Conservation (phyloP, 2,329 filamentous ascomycete species). For the Aspergillus pseudoglaucus region DNA sequence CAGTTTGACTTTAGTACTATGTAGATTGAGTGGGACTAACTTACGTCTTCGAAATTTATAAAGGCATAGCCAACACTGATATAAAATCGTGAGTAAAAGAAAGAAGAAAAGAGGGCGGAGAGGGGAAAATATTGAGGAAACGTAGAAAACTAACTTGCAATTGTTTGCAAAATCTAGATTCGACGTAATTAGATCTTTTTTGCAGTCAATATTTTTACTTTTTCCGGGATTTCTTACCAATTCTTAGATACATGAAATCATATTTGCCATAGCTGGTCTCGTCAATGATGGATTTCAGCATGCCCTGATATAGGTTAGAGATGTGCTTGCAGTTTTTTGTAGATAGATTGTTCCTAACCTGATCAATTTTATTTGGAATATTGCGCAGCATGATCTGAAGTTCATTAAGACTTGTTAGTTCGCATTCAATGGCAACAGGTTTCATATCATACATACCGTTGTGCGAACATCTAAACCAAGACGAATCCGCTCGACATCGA, state of each 20-base stretch:
- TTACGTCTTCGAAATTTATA: conserved; percentile 83
- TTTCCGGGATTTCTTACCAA: conserved; percentile 43
- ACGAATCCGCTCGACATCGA: conserved; percentile 40
- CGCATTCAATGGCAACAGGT: no score
- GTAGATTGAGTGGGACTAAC: conserved; percentile 20
- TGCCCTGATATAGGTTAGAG: conserved; percentile 40
- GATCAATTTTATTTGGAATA: conserved; percentile 83
- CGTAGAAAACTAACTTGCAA: conserved; percentile 60
- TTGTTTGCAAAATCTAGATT: conserved; percentile 65
- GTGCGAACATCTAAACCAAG: conserved; percentile 67
- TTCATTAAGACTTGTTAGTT: background rate
- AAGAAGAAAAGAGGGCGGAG: background rate
- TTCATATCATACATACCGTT: conserved; percentile 50
- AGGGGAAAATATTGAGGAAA: background rate
- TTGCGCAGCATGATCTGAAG: conserved; percentile 87
- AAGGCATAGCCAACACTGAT: conserved; percentile 89
- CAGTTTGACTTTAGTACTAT: conserved; percentile 21
- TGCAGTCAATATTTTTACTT: background rate
- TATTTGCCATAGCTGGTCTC: conserved; percentile 73
- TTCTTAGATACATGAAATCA: conserved; percentile 92
- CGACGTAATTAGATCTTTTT: background rate
- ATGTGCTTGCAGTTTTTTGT: conserved; percentile 4
- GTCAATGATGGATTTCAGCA: conserved; percentile 74
- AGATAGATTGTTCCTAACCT: conserved; percentile 28
- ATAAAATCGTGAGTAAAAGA: conserved; percentile 2